Conservation (phyloP, 2,329 filamentous ascomycete species). For the Ophioceras dolichostomum region DNA sequence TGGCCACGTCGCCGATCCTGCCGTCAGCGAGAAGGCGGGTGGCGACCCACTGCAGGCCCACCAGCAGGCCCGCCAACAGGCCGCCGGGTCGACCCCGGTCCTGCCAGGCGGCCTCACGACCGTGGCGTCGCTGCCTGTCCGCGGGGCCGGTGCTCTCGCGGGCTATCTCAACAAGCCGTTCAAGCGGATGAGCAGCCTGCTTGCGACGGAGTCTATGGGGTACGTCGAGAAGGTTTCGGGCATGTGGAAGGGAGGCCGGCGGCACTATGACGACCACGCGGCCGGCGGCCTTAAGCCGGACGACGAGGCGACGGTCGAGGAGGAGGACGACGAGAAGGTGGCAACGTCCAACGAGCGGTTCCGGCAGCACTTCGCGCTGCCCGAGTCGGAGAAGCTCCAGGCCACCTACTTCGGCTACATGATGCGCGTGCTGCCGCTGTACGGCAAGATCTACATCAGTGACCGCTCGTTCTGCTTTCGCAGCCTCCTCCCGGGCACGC, state of each 20-base stretch:
- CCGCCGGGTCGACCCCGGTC: slow-evolving; percentile 36
- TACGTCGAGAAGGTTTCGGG: slow-evolving; percentile 95
- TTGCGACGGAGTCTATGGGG: slow-evolving; percentile 87
- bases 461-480: slow-evolving; percentile 84
- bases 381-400: slow-evolving; percentile 67
- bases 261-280: slow-evolving; percentile 63
- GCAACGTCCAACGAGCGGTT: slow-evolving; percentile 68
- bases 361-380: slow-evolving; percentile 81
- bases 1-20: slow-evolving; percentile 19
- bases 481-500: slow-evolving; percentile 75
- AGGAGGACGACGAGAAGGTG: slow-evolving; percentile 49
- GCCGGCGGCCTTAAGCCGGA: slow-evolving; percentile 36
- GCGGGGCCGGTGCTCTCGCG: slow-evolving; percentile 71
- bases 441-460: slow-evolving; percentile 94
- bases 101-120: not conserved
- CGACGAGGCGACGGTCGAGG: slow-evolving; percentile 38
- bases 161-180: slow-evolving; percentile 63
- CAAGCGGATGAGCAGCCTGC: slow-evolving; percentile 66
- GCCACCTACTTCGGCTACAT: slow-evolving; percentile 89
- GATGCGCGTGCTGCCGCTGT: slow-evolving; percentile 80
- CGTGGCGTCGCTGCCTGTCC: slow-evolving; percentile 64
- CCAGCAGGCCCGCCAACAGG: slow-evolving; percentile 19
- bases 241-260: slow-evolving; percentile 88
- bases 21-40: slow-evolving; percentile 12
- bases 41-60: no score